Base-by-base conservation (phyloP, 2,329 filamentous ascomycete genomes). In the Fusarium oligoseptatum region DNA sequence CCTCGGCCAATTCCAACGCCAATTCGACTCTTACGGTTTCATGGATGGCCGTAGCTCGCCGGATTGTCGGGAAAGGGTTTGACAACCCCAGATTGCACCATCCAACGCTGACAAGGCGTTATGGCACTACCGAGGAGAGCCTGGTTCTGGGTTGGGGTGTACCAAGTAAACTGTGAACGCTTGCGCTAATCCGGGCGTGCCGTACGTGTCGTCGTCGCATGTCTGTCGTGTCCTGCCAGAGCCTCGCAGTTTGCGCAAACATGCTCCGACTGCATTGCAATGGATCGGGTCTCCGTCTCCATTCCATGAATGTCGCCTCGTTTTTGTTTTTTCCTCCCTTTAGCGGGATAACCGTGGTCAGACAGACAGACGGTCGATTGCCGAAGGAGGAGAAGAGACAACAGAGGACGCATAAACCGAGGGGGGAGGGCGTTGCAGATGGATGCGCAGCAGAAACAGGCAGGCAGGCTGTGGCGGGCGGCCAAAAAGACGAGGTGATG, bases 81-180 rank as follows among this genome's bases (percentile, higher is more conserved):
- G 64, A 68, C 60, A 62, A 75, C 75, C 75, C 76, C 71, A 69
- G 73, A 79, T 79, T 79, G 77, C 77, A 79, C 76, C 77, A 79
- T 79, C 56, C 61, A 36, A 67, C 68, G 75, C 76, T 79, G 76
- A 77, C 76, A 79, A 79, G 77, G 74, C 75, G 77, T 77, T 73
- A 78, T 79, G 58, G 62, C 76, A 76, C 76, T 75, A 78, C 45
- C 43, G 52, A 55, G 37, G 6, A 43, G 63, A 67, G 29, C 50
- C 45, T 43, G 58, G 52, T 20, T 27, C 22, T 57, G 24, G 48
- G 62, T 74, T 70, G 70, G 72, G 60, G 73, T 75, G 67, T 57
- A 67, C 64, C 56, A 64, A 75, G 70, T 68, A 64, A 68, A 64
- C 20, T 36, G 57, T 24, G 29, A 62, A 68, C 45, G 55, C 55